Percentiles rank a stretch among this genome's conserved stretches.
These are phyloP conservation scores for Podaxis sp. DNA, from an alignment of 768 basidiomycete species.

Conservation along the genomic window DNA sequence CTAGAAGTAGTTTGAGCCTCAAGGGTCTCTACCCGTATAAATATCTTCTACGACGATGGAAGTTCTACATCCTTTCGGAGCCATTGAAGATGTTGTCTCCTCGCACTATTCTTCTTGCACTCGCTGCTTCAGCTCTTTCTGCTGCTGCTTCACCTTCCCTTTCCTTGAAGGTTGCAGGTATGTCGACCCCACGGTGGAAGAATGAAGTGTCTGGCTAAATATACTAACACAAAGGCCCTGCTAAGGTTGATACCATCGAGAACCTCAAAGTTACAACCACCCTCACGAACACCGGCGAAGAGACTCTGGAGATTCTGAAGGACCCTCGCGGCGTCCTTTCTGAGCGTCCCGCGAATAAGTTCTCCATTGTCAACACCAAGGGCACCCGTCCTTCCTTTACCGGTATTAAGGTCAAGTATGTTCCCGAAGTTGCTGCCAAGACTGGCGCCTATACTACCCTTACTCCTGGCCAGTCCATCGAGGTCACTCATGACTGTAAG, in stretches of 20 bases:
- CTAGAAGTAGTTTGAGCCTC: background rate
- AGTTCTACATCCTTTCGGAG: background rate
- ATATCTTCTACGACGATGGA: background rate
- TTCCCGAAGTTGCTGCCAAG: conserved; percentile 29
- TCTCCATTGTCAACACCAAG: conserved; percentile 30
- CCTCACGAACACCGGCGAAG: conserved; percentile 44
- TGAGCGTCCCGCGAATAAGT: conserved; percentile 39
- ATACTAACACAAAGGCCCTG: conserved; percentile 25
- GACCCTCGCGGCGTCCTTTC: conserved; percentile 40
- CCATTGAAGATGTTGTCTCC: background rate
- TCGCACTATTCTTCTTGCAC: background rate
- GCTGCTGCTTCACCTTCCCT: background rate
- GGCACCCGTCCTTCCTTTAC: conserved; percentile 37
- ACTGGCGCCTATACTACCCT: conserved; percentile 34
- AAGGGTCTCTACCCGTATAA: background rate
- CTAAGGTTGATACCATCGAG: conserved; percentile 31
- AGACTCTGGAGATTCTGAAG: conserved; percentile 43
- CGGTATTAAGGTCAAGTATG: conserved; percentile 44
- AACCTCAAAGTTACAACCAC: conserved; percentile 37
- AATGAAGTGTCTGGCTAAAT: background rate
- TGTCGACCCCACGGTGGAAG: background rate
- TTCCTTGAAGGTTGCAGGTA: background rate
- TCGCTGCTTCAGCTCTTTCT: background rate
- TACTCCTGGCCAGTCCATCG: conserved; percentile 34
- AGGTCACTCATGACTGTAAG: conserved; percentile 39